phyloP scores from a whole-genome alignment of 2,329 filamentous ascomycete species.

The Hymenoscyphus salicellus region DNA sequence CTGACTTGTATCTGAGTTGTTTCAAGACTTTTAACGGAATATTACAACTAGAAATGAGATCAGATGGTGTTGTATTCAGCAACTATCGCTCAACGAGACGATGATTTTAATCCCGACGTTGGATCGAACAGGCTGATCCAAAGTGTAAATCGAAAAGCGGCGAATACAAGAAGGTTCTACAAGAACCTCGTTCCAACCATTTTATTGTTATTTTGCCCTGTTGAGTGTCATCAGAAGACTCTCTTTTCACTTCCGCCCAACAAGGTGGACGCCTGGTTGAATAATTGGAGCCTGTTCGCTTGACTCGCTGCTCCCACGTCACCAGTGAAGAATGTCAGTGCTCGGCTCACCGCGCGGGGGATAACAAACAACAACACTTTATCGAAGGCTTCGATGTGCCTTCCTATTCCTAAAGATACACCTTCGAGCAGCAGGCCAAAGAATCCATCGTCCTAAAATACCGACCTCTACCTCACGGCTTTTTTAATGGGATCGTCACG shows the following conservation, averaged over 20 bases:
- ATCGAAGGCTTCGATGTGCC: background rate
- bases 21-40: too few species aligned
- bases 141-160: background rate
- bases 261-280: background rate
- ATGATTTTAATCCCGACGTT: background rate
- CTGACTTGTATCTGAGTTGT: background rate
- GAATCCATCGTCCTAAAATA: background rate
- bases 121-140: background rate
- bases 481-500: constrained; percentile 31
- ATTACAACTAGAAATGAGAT: background rate
- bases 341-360: background rate
- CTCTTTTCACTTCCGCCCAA: background rate
- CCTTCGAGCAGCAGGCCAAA: background rate
- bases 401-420: background rate
- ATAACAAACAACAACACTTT: constrained; percentile 3
- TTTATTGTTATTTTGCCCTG: background rate
- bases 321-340: background rate
- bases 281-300: background rate
- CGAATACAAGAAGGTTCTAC: background rate
- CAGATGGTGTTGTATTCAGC: too few species aligned
- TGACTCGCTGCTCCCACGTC: background rate
- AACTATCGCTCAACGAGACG: background rate
- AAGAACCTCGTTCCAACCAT: background rate
- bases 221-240: background rate
- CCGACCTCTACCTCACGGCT: background rate